Evolutionary conservation across 495 filamentous ascomycete species (phyloP).

Genomic region (Penicillium cosmopolitanum): DNA sequence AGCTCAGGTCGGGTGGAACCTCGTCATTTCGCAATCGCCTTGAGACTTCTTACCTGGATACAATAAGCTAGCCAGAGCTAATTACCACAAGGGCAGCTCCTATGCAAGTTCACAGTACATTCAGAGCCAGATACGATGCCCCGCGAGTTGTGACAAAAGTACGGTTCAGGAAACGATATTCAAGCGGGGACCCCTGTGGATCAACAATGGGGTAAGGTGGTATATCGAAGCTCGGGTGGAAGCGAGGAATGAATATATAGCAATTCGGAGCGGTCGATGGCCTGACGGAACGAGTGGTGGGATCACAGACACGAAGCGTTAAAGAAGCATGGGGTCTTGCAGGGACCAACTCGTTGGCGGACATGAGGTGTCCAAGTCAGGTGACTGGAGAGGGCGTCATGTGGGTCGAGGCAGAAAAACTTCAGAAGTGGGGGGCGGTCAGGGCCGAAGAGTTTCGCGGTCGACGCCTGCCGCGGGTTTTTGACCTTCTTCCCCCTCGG

Average conservation of each 20-base stretch:
- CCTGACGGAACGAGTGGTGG: background rate
- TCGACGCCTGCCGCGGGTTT: background rate
- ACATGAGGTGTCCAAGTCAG: conserved; percentile 35
- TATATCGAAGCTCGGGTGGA: background rate
- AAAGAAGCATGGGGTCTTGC: conserved; percentile 8
- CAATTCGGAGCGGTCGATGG: background rate
- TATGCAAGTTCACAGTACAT: conserved; percentile 17
- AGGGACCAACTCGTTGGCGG: background rate
- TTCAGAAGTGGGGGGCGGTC: conserved; percentile 26
- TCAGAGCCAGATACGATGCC: conserved; percentile 16
- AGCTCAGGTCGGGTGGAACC: background rate
- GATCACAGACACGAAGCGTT: background rate
- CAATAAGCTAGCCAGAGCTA: background rate
- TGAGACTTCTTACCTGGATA: conserved; percentile 17
- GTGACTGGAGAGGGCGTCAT: conserved; percentile 22
- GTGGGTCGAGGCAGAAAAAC: conserved; percentile 22
- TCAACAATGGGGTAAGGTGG: conserved; percentile 14
- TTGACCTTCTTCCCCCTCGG: conserved; percentile 22
- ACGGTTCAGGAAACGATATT: conserved; percentile 16
- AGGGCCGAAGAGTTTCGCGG: conserved; percentile 7
- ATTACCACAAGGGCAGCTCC: conserved; percentile 23
- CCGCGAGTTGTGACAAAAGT: conserved; percentile 19
- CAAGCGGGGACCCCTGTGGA: conserved; percentile 15
- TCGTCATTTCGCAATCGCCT: background rate
- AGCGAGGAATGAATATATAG: background rate